Conservation (phyloP, 305 asterid species). For the Petunia hybrid region DNA sequence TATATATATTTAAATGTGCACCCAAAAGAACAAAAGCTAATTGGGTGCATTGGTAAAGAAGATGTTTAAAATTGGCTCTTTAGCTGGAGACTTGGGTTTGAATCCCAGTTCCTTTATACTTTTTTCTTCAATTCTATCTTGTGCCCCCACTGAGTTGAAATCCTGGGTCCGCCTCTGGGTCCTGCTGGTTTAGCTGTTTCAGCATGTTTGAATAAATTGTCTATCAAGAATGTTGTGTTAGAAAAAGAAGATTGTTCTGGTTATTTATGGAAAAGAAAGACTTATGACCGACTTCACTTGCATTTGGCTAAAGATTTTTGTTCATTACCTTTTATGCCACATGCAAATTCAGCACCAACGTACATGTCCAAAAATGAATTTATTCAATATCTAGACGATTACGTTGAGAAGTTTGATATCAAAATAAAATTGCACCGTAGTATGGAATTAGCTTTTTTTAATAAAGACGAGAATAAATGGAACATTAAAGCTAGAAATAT, state of each 20-base stretch:
- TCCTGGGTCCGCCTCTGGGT: too few relatives aligned
- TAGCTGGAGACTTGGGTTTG: too few relatives aligned
- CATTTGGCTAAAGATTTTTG: slow-evolving; percentile 37
- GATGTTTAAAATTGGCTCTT: too few relatives aligned
- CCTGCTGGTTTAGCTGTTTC: slow-evolving; percentile 28
- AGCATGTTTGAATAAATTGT: slow-evolving; percentile 19
- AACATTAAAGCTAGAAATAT: slow-evolving; percentile 11
- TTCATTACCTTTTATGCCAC: slow-evolving; percentile 29
- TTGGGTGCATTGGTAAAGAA: too few relatives aligned
- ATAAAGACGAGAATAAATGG: slow-evolving; percentile 23
- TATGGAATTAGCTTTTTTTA: slow-evolving; percentile 23
- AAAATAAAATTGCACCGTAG: not conserved
- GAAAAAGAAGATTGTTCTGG: slow-evolving; percentile 40
- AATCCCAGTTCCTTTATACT: too few relatives aligned
- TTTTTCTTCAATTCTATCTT: too few relatives aligned
- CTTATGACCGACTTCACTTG: slow-evolving; percentile 37
- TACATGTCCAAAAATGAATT: slow-evolving; percentile 22
- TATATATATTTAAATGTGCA: too few relatives aligned
- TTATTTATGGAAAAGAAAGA: slow-evolving; percentile 33
- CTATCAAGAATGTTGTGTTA: slow-evolving; percentile 8
- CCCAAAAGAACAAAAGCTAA: too few relatives aligned
- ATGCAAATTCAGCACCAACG: slow-evolving; percentile 7
- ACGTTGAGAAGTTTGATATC: not conserved
- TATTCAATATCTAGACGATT: slow-evolving; percentile 33
- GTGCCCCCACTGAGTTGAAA: too few relatives aligned